A percentile compares a stretch with the other conserved stretches of the same genome.
These are phyloP conservation scores for Aspergillus sp. DNA, from an alignment of 2,329 filamentous ascomycete species.

Conservation along the genomic window DNA sequence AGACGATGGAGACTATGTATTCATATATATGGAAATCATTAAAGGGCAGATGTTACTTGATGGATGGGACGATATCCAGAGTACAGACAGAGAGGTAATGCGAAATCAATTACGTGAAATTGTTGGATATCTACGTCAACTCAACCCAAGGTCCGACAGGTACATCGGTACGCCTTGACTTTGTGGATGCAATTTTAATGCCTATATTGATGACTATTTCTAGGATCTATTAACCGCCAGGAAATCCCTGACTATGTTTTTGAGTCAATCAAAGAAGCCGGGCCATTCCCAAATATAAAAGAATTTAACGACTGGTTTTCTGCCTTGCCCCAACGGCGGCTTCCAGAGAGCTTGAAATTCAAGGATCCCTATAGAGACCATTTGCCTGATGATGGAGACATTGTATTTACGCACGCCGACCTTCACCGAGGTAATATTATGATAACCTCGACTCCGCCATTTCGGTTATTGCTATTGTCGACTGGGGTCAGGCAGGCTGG, in stretches of 20 bases:
- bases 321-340: slow-evolving; percentile 16
- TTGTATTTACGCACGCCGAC: slow-evolving; percentile 37
- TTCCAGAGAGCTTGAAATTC: slow-evolving; percentile 9
- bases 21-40: slow-evolving; percentile 37
- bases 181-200: neutral
- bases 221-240: slow-evolving; percentile 22
- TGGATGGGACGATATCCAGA: slow-evolving; percentile 23
- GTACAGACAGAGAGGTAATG: slow-evolving; percentile 13
- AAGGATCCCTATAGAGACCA: slow-evolving; percentile 21
- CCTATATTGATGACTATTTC: neutral
- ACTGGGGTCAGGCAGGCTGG: slow-evolving; percentile 35
- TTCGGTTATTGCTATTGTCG: slow-evolving; percentile 28
- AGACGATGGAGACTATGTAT: slow-evolving; percentile 21
- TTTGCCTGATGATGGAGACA: slow-evolving; percentile 27
- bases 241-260: slow-evolving; percentile 23
- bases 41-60: slow-evolving; percentile 26
- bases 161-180: slow-evolving; percentile 21
- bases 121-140: slow-evolving; percentile 15
- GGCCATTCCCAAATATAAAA: slow-evolving; percentile 23
- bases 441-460: slow-evolving; percentile 21
- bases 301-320: slow-evolving; percentile 31
- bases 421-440: slow-evolving; percentile 35
- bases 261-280: slow-evolving; percentile 11
- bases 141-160: slow-evolving; percentile 20
- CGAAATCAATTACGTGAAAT: slow-evolving; percentile 21